These are phyloP conservation scores for Pseudogymnoascus sp. DNA, from an alignment of 2,329 filamentous ascomycete genomes.

Conservation along the genomic window DNA sequence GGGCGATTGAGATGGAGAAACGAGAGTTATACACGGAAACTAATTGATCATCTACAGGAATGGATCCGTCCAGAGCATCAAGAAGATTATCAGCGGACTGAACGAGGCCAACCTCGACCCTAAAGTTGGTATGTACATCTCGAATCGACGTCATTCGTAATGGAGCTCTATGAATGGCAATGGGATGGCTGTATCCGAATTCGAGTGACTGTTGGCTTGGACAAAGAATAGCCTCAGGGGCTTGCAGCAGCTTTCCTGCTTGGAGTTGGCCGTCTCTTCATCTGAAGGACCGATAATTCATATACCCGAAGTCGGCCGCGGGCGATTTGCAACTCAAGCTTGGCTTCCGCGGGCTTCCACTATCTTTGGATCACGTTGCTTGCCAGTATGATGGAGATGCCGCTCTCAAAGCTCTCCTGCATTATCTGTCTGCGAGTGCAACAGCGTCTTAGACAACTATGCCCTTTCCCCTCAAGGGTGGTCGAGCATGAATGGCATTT, in stretches of 20 bases:
- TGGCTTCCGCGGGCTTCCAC: not conserved
- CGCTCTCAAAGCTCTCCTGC: not conserved
- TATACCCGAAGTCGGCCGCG: not conserved
- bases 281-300: not conserved
- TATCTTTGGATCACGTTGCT: too few species aligned
- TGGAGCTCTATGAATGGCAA: not conserved
- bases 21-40: not conserved
- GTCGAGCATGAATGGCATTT: not conserved
- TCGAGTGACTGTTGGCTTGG: not conserved
- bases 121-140: conserved; percentile 54
- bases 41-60: conserved; percentile 56
- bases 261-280: not conserved
- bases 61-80: conserved; percentile 82
- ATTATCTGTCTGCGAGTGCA: not conserved
- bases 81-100: conserved; percentile 80
- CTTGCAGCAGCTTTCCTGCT: not conserved
- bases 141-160: conserved; percentile 6
- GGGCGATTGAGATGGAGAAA: not conserved
- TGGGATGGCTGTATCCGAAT: not conserved
- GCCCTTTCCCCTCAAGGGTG: not conserved
- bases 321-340: not conserved
- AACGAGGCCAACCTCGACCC: conserved; percentile 77
- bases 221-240: not conserved
- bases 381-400: not conserved
- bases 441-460: not conserved